phyloP scores from a whole-genome alignment of 345 rosid species.

The Raphanus raphanistrum region DNA sequence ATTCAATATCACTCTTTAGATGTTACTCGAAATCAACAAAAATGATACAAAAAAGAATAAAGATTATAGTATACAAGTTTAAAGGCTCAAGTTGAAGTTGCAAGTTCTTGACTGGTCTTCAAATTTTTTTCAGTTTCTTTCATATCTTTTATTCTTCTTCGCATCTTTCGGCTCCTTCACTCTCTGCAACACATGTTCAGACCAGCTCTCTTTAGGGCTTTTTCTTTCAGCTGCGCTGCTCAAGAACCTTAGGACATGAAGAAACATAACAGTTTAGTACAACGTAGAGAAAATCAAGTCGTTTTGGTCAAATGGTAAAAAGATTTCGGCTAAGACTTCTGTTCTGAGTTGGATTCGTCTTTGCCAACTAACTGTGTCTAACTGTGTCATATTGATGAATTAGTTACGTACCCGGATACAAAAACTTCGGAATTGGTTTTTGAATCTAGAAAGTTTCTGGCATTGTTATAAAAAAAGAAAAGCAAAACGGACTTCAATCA shows the following conservation, averaged over 20 bases:
- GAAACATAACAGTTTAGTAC: background rate
- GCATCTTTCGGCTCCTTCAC: constrained; percentile 67
- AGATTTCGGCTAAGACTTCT: no score
- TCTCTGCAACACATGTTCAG: constrained; percentile 54
- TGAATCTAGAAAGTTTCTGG: no score
- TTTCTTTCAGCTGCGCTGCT: constrained; percentile 69
- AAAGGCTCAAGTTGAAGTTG: constrained; percentile 19
- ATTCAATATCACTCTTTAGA: constrained; percentile 12
- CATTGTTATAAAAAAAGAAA: background rate
- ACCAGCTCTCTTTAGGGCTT: constrained; percentile 75
- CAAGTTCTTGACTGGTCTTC: constrained; percentile 79
- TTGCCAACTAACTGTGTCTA: no score
- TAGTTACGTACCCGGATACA: no score
- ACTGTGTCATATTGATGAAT: no score
- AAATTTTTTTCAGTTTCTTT: constrained; percentile 29
- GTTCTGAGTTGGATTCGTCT: no score
- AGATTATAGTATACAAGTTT: background rate
- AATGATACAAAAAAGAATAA: constrained; percentile 18
- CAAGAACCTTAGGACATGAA: constrained; percentile 54
- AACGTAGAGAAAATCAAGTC: no score
- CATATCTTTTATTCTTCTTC: constrained; percentile 77
- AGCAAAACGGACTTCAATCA: background rate
- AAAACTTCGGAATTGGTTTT: no score
- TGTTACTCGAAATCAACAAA: background rate
- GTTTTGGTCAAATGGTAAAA: no score